Base-by-base conservation (phyloP, 805 yeast species). In the Torulaspora gathmanii region DNA sequence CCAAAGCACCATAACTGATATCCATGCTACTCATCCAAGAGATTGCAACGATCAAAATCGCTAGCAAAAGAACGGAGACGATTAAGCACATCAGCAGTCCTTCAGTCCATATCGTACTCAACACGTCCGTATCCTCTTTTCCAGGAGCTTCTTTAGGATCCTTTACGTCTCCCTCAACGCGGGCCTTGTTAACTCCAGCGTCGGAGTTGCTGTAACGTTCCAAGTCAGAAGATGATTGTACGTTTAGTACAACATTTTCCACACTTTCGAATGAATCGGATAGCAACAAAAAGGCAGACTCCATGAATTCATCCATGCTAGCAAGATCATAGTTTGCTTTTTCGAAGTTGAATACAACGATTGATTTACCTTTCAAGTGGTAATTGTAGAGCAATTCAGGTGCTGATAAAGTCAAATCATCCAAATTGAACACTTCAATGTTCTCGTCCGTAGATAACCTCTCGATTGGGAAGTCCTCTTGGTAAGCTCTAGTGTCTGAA, bases 1-100 rank as follows among this genome's bases (percentile, higher is more conserved):
- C 95, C 58, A 89, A 82, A 11, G 95, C 82, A 53, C 79, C 79
- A 71, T 89, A 88, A 58, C 91, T 78, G 55, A 89, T 84, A 60
- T 84, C 82, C 53, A 89, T 66, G 16, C 82, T 71, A 19, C 78
- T 61, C 38, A 87, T 69, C 93, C 95, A 87, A 41, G 77, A 60
- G 49, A 88, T 72, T 12, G 95, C 91, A 41, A 74, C 69, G 40
- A 71, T 59, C 44, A 87, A 69, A 33, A 87, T 71, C 28, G 66
- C 67, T 16, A 86, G 46, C 52, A 89, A 69, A 50, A 86, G 64
- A 10, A 75, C 63, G 2, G 87, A 72, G 13, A 87, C 88, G 34
- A 90, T 65, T 47, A 83, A 67, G 44, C 83, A 75, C 81, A 85
- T 83, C 68, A 86, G 79, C 47, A 91, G 71, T 16, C 95, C 97